Base-by-base conservation (phyloP, 495 filamentous ascomycete genomes). In the Jackrogersella minutella region DNA sequence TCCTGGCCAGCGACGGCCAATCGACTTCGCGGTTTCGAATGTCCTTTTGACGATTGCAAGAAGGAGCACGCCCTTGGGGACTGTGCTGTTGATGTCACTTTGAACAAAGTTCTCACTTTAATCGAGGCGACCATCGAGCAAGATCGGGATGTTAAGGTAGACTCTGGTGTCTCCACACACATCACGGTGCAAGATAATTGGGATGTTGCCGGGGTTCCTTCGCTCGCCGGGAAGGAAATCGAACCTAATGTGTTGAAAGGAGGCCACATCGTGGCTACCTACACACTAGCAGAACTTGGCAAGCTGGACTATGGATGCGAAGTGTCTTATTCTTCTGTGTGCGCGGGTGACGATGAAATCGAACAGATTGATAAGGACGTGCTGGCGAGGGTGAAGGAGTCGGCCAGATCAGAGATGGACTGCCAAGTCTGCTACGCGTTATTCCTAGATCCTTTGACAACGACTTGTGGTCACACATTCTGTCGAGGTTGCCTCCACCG, bases 371-470 rank as follows among this genome's bases (percentile, higher is more conserved):
- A 92, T 70, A 62, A 58, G 10, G 73, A 72, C 4, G 59, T 88
- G 39, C 70, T 93, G 7, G 78, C 82, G 22, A 78, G 78, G 26
- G 66, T 95, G 8, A 84, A 84, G 76, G 84, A 89, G 36, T 80
- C 81, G 7, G 80, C 84, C 8, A 84, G 85, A 59, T 77, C 80
- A 10, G 92, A 96, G 73, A 70, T 96, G 66, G 92, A 96, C 64
- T 97, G 93, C 72, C 91, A 93, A 68, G 87, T 97, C 62, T 97
- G 93, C 74, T 95, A 93, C 70, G 82, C 84, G 34, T 77, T 94
- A 21, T 87, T 96, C 67, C 71, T 90, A 34, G 90, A 96, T 61
- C 92, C 93, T 7, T 78, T 92, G 68, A 97, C 93, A 0, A 93
- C 92, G 0, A 79, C 85, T 16, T 97, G 93, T 69, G 93, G 93